Base-by-base conservation (phyloP, 345 rosid genomes). In the Lumnitzera littorea region DNA sequence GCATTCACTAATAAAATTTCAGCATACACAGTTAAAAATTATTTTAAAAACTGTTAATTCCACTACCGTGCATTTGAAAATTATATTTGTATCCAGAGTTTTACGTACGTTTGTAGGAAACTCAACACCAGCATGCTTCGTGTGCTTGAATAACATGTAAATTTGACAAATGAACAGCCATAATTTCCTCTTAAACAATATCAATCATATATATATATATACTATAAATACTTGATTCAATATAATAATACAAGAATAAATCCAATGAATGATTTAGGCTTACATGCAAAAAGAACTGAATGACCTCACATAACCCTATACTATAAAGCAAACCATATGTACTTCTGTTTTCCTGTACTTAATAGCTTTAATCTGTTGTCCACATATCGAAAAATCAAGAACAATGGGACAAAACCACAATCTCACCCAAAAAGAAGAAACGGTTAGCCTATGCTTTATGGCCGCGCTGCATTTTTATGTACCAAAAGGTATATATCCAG, bases 241-340 rank as follows among this genome's bases (percentile, higher is more conserved):
- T 63, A 68, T 67, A 67, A 72, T 65, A 78, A 59, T 78, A 79
- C 79, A 78, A 59, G 82, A 84, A 81, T 77, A 77, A 81, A 79
- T 73, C 82, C 79, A 84, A 84, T 79, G 84, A 81, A 77, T 77
- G 64, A 63, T 77, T 65, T 48, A 58, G 59, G 78, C 67, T 80
- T 70, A 72, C 74, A 72, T 31, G 46, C 64, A 62, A 67, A 67
- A 61, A 62, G 46, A 43, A 52, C 61, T 23, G 72, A 69, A 74
- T 70, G 72, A 76, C 77, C 81, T 82, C 77, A 65, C 48, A 71
- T 77, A 71, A 53, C 43, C 74, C 79, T 74, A 68, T 50, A 62
- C 62, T 67, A 55, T 36, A 65, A 58, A 62, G 74, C 63, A 72
- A 75, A 70, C 53, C 51, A 65, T 61, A 63, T 69, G 53, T 67